These are phyloP conservation scores for Saturnispora ahearnii DNA, from an alignment of 805 yeast genomes.

Conservation along the genomic window DNA sequence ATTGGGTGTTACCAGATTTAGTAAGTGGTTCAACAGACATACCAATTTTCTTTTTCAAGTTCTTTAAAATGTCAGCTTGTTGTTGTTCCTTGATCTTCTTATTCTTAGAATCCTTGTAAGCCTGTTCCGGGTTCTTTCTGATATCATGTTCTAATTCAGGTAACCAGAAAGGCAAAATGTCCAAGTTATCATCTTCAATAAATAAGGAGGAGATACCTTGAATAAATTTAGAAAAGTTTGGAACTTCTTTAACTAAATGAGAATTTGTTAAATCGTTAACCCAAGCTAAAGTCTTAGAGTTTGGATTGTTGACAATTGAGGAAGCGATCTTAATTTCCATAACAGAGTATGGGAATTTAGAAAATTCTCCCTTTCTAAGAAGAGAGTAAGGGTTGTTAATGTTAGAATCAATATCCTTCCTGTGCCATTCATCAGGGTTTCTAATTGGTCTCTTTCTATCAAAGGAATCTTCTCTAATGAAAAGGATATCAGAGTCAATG, in stretches of 20 bases:
- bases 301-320: slow-evolving; percentile 40
- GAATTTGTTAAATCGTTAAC: slow-evolving; percentile 75
- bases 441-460: slow-evolving; percentile 82
- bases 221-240: slow-evolving; percentile 84
- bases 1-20: slow-evolving; percentile 20
- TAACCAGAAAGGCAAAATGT: slow-evolving; percentile 89
- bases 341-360: slow-evolving; percentile 77
- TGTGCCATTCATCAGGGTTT: slow-evolving; percentile 84
- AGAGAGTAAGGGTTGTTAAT: slow-evolving; percentile 59
- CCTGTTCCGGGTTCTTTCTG: slow-evolving; percentile 69
- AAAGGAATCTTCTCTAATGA: slow-evolving; percentile 85
- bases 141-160: slow-evolving; percentile 79
- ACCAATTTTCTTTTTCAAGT: slow-evolving; percentile 36
- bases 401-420: slow-evolving; percentile 79
- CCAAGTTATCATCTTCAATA: slow-evolving; percentile 84
- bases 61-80: slow-evolving; percentile 30
- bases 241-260: slow-evolving; percentile 86
- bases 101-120: slow-evolving; percentile 55
- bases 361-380: slow-evolving; percentile 76
- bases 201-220: slow-evolving; percentile 88
- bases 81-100: slow-evolving; percentile 40
- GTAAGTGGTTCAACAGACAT: slow-evolving; percentile 29
- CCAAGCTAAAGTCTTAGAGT: slow-evolving; percentile 52
- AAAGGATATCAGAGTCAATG: slow-evolving; percentile 80
- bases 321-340: slow-evolving; percentile 66